Conservation (phyloP, 768 basidiomycete genomes). For the Trametes sanguinea region DNA sequence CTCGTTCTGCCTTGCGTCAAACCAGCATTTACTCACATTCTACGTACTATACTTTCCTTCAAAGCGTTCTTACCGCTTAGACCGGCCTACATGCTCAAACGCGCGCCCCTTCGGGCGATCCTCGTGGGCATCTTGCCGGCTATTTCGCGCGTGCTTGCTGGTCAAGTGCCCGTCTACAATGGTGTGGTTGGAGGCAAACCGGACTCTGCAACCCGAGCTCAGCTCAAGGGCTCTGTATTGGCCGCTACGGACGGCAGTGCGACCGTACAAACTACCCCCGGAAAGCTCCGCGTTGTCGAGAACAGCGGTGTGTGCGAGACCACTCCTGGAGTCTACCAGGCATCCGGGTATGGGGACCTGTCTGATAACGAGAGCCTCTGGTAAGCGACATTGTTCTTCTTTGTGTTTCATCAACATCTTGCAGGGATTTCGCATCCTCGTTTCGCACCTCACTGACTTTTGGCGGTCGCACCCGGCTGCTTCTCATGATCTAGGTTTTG, state of each 20-base stretch:
- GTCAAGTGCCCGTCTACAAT: constrained; percentile 50
- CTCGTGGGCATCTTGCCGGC: constrained; percentile 19
- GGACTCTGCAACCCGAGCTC: constrained; percentile 1
- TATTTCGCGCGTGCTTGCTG: constrained; percentile 28
- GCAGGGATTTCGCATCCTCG: background rate
- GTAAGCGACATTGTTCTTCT: constrained; percentile 33
- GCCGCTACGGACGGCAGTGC: constrained; percentile 10
- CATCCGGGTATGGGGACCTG: constrained; percentile 65
- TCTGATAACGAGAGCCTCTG: constrained; percentile 57
- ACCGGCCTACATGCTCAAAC: constrained; percentile 23
- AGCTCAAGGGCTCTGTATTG: constrained; percentile 6
- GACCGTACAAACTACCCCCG: constrained; percentile 36
- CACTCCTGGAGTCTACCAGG: constrained; percentile 60
- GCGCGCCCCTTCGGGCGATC: constrained; percentile 5
- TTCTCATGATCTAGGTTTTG: constrained; percentile 51
- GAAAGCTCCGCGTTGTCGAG: constrained; percentile 55
- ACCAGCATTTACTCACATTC: background rate
- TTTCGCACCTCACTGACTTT: background rate
- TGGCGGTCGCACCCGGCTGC: background rate
- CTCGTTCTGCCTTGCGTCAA: too few species aligned
- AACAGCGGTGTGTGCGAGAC: constrained; percentile 70
- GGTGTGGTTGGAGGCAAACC: constrained; percentile 54
- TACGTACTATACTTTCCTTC: background rate
- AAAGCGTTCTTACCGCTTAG: background rate
- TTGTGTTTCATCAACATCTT: constrained; percentile 1